A percentile compares a stretch with the other conserved stretches of the same genome.
Evolutionary conservation across 768 basidiomycete species (phyloP).

Genomic region (Suillus hirtellus): DNA sequence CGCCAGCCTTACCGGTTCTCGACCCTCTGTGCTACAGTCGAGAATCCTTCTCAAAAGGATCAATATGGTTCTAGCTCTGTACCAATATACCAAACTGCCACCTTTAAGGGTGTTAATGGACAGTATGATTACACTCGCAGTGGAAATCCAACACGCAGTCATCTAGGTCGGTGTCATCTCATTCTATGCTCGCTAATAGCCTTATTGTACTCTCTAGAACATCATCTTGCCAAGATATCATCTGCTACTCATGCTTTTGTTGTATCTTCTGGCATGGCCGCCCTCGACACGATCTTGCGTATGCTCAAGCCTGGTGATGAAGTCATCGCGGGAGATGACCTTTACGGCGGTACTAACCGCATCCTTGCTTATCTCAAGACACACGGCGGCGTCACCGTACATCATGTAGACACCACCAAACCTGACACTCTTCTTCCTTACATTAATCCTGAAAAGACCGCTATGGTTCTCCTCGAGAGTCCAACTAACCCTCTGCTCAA

Average conservation of each 20-base stretch:
- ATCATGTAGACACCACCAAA: conserved; percentile 92
- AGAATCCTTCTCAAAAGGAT: conserved; percentile 90
- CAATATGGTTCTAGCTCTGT: conserved; percentile 93
- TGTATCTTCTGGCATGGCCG: conserved; percentile 98
- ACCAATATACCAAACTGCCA: conserved; percentile 97
- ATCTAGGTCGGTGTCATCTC: conserved; percentile 67
- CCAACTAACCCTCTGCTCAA: conserved; percentile 98
- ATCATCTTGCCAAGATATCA: conserved; percentile 96
- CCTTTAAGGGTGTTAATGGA: conserved; percentile 91
- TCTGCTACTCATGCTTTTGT: conserved; percentile 87
- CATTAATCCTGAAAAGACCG: conserved; percentile 63
- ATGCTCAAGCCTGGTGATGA: conserved; percentile 94
- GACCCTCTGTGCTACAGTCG: conserved; percentile 89
- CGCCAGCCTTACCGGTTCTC: conserved; percentile 85
- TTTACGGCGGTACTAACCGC: conserved; percentile 98
- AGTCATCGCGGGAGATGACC: conserved; percentile 93
- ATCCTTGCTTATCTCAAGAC: conserved; percentile 85
- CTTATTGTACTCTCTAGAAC: conserved; percentile 55
- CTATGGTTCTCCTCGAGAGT: conserved; percentile 96
- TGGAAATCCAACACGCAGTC: conserved; percentile 95
- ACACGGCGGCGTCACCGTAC: conserved; percentile 85
- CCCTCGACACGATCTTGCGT: conserved; percentile 92
- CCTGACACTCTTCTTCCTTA: conserved; percentile 60
- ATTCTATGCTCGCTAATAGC: not conserved
- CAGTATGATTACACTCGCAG: conserved; percentile 93